Conservation (phyloP, 352 stramenopile species). For the Phytopythium kandeliae region DNA sequence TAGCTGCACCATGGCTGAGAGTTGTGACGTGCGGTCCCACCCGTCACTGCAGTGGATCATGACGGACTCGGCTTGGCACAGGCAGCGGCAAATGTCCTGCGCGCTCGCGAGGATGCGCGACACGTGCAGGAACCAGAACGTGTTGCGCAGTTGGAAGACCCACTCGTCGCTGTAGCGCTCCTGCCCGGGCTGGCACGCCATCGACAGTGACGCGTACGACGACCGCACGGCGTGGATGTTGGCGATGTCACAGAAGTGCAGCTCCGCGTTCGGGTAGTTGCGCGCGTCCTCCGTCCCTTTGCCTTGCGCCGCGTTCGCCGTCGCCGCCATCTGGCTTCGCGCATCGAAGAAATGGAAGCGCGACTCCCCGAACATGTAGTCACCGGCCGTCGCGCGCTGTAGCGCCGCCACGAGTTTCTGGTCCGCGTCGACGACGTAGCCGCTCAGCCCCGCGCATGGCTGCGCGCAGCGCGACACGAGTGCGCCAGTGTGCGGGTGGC, state of each 20-base stretch:
- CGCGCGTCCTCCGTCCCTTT: constrained; percentile 90
- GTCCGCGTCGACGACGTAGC: constrained; percentile 74
- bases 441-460: constrained; percentile 75
- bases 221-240: constrained; percentile 98
- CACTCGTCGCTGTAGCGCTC: constrained; percentile 79
- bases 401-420: constrained; percentile 76
- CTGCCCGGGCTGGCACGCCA: constrained; percentile 70
- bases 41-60: constrained; percentile 99
- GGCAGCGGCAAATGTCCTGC: constrained; percentile 91
- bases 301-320: constrained; percentile 78
- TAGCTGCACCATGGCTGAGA: constrained; percentile 94
- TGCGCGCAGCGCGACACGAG: constrained; percentile 86
- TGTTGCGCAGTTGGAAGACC: constrained; percentile 89
- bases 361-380: constrained; percentile 32
- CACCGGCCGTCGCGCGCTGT: constrained; percentile 50
- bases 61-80: constrained; percentile 92
- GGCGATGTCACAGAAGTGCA: constrained; percentile 98
- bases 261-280: constrained; percentile 93
- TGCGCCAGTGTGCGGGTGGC: constrained; percentile 85
- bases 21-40: constrained; percentile 98
- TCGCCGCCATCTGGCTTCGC: constrained; percentile 78
- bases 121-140: constrained; percentile 97
- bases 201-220: constrained; percentile 73
- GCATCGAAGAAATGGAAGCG: constrained; percentile 87
- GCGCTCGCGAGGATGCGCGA: constrained; percentile 93